A percentile compares a stretch with the other conserved stretches of the same genome.
These are phyloP conservation scores for Aquilaria malaccensis DNA, from an alignment of 345 rosid species.

Conservation along the genomic window DNA sequence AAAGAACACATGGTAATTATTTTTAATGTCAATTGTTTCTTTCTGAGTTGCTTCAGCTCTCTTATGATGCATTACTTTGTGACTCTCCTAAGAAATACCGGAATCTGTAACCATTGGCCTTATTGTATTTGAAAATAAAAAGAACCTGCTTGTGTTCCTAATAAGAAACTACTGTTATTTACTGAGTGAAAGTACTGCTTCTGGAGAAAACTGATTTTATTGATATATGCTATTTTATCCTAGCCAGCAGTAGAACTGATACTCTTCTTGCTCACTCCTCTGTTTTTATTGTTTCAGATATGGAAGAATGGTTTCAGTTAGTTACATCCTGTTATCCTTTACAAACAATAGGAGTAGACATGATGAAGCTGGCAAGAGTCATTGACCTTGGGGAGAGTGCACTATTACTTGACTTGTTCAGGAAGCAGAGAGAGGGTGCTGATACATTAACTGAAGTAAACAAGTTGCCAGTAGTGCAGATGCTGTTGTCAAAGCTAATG, in stretches of 20 bases:
- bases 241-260: not conserved
- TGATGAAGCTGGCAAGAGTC: constrained; percentile 45
- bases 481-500: constrained; percentile 58
- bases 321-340: constrained; percentile 80
- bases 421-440: constrained; percentile 58
- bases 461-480: constrained; percentile 45
- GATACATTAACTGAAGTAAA: constrained; percentile 29
- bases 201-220: constrained; percentile 3
- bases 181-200: too few relatives aligned
- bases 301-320: constrained; percentile 83
- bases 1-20: constrained; percentile 1
- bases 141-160: too few relatives aligned
- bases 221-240: constrained; percentile 10
- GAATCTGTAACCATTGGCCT: not conserved
- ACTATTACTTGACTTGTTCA: constrained; percentile 67
- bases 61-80: constrained; percentile 4
- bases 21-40: not conserved
- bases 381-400: constrained; percentile 48
- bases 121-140: too few relatives aligned
- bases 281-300: constrained; percentile 29
- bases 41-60: not conserved
- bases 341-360: constrained; percentile 33
- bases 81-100: not conserved
- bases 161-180: too few relatives aligned
- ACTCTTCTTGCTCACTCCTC: not conserved